Evolutionary conservation across 345 rosid species (phyloP).

Genomic region (Arabidopsis arenosa): DNA sequence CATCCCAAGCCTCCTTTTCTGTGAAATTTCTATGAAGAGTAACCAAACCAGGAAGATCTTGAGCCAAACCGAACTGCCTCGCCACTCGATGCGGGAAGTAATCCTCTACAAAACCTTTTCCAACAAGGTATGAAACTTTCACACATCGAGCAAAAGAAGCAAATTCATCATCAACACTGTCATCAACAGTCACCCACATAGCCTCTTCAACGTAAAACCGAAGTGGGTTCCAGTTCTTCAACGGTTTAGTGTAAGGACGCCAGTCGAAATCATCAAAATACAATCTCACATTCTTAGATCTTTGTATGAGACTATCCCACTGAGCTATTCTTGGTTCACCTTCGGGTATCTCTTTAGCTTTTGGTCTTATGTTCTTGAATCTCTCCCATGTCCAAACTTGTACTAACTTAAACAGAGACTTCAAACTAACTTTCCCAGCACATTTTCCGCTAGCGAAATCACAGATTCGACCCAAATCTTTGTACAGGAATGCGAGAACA

Average conservation of each 20-base stretch:
- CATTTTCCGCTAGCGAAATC: not conserved
- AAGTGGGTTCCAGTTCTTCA: not conserved
- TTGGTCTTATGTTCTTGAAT: constrained; percentile 2
- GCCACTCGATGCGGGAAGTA: not conserved
- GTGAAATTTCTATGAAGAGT: not conserved
- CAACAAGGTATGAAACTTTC: not conserved
- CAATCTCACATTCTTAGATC: not conserved
- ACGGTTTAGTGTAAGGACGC: not conserved
- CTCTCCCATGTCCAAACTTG: not conserved
- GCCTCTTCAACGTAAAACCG: not conserved
- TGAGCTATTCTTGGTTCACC: not conserved
- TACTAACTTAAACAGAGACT: not conserved
- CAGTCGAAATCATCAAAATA: not conserved
- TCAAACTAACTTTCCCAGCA: not conserved
- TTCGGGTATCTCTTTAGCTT: not conserved
- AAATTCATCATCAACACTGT: not conserved
- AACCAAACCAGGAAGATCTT: not conserved
- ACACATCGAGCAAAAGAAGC: not conserved
- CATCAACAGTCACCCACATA: not conserved
- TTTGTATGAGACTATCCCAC: not conserved
- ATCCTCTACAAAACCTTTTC: not conserved
- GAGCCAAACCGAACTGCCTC: not conserved
- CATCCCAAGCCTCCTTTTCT: not conserved
- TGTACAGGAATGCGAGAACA: not conserved
- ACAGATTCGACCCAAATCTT: not conserved